Base-by-base conservation (phyloP, 1,284 basidiomycete genomes). In the Leccinum fallax region DNA sequence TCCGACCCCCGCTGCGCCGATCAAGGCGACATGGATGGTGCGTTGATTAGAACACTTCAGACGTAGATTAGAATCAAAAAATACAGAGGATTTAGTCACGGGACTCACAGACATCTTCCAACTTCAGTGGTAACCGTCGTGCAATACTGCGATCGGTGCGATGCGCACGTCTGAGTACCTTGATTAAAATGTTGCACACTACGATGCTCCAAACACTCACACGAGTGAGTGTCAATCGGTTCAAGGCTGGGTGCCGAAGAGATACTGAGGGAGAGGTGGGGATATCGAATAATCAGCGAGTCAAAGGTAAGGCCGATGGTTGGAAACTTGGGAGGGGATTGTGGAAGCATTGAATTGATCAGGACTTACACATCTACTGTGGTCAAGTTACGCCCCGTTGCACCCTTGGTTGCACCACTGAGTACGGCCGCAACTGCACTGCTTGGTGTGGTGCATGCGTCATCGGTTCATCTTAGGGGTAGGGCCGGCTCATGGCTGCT, bases 1-100 rank as follows among this genome's bases (percentile, higher is more conserved):
- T 34, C 70, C 70, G 36, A 62, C 72, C 2, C 70, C 72, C 7
- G 70, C 73, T 30, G 57, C 43, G 11, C 70, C 70, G 24, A 65
- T 69, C 21, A 71, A 51, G 43, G 72, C 72, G 32, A 71, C 58
- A 32, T 68, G 61, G 2, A 60, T 28, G 34, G 53, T 49, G 30
- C 11, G 52, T 53, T 55, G 60, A 43, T 53, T 21, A 4, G 34
- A n/a, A 36, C 1, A 2, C 66, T 70, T 61, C 5, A 28, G 10
- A 16, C 13, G 36, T 32, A 10, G 11, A 30, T 73, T 7, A 64
- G 55, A 21, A 8, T 28, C 51, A 15, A 54, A 4, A 13, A n/a
- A 38, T 11, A 2, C 24, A n/a, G 4, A 21, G 5, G 49, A 38
- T 13, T 3, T 36, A 11, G 7, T 34, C 32, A 34, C 46, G 21